Evolutionary conservation across 179 eudicot genomes (phyloP).

Genomic region (Silene coronaria): DNA sequence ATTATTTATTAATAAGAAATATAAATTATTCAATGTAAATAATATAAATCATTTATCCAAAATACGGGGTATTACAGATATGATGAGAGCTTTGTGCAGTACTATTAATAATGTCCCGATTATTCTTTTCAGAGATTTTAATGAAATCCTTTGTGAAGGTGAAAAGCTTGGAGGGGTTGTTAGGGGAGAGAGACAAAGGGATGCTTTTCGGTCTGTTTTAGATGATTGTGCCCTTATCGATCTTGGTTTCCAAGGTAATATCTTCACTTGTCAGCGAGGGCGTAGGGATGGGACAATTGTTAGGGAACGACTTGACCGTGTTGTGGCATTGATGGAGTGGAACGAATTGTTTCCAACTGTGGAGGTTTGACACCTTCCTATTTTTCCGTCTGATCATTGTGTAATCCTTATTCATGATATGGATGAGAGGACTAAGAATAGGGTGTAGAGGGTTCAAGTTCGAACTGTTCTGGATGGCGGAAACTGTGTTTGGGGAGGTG

Average conservation of each 20-base stretch:
- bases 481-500: neutral
- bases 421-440: no score
- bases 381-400: no score
- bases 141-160: neutral
- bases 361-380: no score
- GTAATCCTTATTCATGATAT: no score
- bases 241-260: no score
- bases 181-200: neutral
- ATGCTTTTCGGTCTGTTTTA: no score
- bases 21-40: no score
- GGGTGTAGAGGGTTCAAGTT: neutral
- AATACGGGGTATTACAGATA: no score
- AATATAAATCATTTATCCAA: no score
- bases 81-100: neutral
- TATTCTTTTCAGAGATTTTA: neutral
- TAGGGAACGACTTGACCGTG: neutral
- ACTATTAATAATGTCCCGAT: neutral
- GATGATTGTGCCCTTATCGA: no score
- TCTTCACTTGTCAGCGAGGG: neutral
- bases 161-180: neutral
- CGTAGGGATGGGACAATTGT: neutral
- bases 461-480: neutral
- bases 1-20: no score
- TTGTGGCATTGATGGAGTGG: neutral
- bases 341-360: no score